Base-by-base conservation (phyloP, 192 early-diverging fungal species). In the Entophlyctis helioformis region DNA sequence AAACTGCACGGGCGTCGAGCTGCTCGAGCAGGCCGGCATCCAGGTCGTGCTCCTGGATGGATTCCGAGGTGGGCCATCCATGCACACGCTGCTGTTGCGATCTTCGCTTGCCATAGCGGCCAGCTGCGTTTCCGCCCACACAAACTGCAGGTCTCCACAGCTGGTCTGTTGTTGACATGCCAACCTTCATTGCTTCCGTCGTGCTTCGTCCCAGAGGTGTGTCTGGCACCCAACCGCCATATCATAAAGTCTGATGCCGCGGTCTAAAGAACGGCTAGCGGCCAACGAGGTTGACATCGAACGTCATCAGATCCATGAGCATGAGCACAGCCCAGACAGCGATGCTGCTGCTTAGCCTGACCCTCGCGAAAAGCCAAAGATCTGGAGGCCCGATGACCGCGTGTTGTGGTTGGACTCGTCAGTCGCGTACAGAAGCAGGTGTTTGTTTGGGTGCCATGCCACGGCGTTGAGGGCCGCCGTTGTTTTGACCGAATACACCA, bases 371-470 rank as follows among this genome's bases (percentile, higher is more conserved):
- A n/a, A n/a, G n/a, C n/a, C n/a, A n/a, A n/a, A n/a, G n/a, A n/a
- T n/a, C n/a, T n/a, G n/a, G n/a, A n/a, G n/a, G n/a, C n/a, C n/a
- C n/a, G n/a, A n/a, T n/a, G n/a, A n/a, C 24, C 32, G 27, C 35
- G 44, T 44, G n/a, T 47, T 46, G 16, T 44, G 23, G 24, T 16
- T 6, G 15, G 44, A 59, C 50, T 85, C 83, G 43, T 89, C 84
- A 7, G 82, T 81, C 1, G 83, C 81, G 59, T 80, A 89, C 4
- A 85, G 84, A 5, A 89, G 65, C 8, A 85, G 52, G 61, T 85
- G 82, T 42, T 78, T 74, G 36, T 50, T 62, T 4, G 87, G 87
- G 51, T 87, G 82, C 85, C 85, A 89, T 18, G 84, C 78, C 0
- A 87, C 74, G 6, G 73, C 75, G 53, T 87, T 84, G 54, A 76